Base-by-base conservation (phyloP, 179 eudicot species). In the Corrigiola litoralis region DNA sequence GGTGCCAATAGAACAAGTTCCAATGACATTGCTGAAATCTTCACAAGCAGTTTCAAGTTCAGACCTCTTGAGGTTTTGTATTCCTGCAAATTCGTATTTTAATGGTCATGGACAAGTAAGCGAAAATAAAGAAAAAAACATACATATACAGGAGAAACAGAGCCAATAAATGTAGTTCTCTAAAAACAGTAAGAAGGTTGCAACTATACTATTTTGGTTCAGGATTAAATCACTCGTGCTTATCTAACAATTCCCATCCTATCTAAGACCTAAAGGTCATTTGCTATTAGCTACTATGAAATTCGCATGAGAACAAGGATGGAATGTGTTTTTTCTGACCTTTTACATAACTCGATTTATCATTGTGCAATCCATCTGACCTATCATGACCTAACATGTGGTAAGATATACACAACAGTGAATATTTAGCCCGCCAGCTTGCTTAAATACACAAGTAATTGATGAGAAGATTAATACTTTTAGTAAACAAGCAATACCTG, bases 11-110 rank as follows among this genome's bases (percentile, higher is more conserved):
- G 89, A 70, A 36, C 86, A 79, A 2, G 91, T 70, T 32, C 87
- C 85, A 33, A 94, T 80, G 40, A 94, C 84, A 65, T 94, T 94
- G 73, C 99, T 90, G 67, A 94, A 94, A 74, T 88, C 99, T 85
- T 94, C 99, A 80, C 99, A 94, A 60, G 99, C 99, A 32, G 83
- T 76, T 74, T 81, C 85, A 33, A 94, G 84, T 55, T 94, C 99
- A 21, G 82, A 70, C 74, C 85, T 80, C 75, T 85, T 88, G 38
- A 94, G 79, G 62, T 83, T 90, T 66, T 90, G 87, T 46, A 81
- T 79, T 42, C 95, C 98, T 92, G 73, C 66, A 67, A 65, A 47
- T 46, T 32, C 60, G 40, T 62, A 24, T 64, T 42, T 45, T 18
- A 66, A 45, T 23, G 20, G 58, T 74, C 57, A 74, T 42, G 67